Conservation (phyloP, 345 rosid species). For the Citrus glauca region DNA sequence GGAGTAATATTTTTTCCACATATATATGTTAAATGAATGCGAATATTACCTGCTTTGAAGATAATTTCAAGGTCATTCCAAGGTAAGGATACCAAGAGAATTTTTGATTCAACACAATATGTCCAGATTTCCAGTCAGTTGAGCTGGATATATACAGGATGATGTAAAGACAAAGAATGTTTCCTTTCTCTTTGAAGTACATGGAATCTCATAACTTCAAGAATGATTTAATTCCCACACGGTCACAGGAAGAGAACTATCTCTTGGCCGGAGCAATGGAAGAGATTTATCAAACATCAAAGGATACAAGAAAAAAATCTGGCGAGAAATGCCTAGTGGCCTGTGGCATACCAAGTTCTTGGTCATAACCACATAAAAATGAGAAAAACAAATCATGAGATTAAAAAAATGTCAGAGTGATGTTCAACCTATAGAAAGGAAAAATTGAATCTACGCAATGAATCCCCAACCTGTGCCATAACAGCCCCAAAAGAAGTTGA, state of each 20-base stretch:
- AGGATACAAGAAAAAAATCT: neutral
- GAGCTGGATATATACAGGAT: too few relatives aligned
- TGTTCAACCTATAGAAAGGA: neutral
- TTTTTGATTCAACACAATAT: too few relatives aligned
- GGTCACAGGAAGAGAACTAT: conserved; percentile 1
- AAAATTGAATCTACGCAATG: too few relatives aligned
- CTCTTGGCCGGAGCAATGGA: neutral
- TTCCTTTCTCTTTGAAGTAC: too few relatives aligned
- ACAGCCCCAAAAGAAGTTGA: conserved; percentile 82
- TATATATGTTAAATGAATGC: too few relatives aligned
- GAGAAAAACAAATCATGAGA: neutral
- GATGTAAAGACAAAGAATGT: too few relatives aligned
- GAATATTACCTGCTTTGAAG: too few relatives aligned
- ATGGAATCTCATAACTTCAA: conserved; percentile 5
- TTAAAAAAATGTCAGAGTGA: neutral
- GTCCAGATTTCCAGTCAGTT: too few relatives aligned
- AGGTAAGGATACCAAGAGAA: too few relatives aligned
- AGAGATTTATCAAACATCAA: neutral
- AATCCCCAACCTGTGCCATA: conserved; percentile 69
- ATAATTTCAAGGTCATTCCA: too few relatives aligned
- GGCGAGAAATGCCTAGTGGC: neutral
- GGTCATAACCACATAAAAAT: neutral
- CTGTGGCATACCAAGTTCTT: neutral
- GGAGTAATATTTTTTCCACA: too few relatives aligned
- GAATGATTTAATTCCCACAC: conserved; percentile 4